Evolutionary conservation across 1,139 yeast genomes (phyloP), one percentile per base, ranked within the genome.

Genomic region (Blastobotrys aristatus): DNA sequence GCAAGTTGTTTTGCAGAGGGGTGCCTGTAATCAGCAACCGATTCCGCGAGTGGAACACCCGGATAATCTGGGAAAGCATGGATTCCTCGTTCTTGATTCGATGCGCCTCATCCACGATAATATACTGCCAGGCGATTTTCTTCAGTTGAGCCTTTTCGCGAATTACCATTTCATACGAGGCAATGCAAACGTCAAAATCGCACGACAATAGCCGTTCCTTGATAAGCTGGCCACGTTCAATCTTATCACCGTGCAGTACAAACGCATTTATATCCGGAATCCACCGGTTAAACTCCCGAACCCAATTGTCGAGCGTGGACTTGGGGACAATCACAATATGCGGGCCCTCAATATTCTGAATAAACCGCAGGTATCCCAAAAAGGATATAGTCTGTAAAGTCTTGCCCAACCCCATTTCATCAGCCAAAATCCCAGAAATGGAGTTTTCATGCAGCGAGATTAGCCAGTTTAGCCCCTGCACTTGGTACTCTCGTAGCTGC

Each of bases 391-490:
- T 88, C 65, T 92, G 98, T 51, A 92, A 73, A 1, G 98, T 92
- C 64, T 92, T 92, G 51, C 98, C 98, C 50, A 92, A 75, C 1
- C 98, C 98, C 98, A 92, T 92, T 67, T 92, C 98, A 68, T 92
- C 98, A 8, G 98, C 98, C 50, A 92, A 74, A 43, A 92, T 90
- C 43, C 97, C 97, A 1, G 94, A 82, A 48, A 90, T 75, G 59
- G 84, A 81, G 67, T 90, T 88, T 57, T 86, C 94, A 61, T 84
- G 83, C 49, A 90, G 70, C 1, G 89, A 79, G 20, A 89, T 80
- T 60, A 90, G 71, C 97, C 97, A 90, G 68, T 90, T 90, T 55
- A 90, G 74, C 48, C 97, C 97, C 64, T 86, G 96, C 50, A 90
- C 77, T 67, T 90, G 97, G 66, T 90, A 67, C 43, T 67, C 69